Conservation (phyloP, 257 asterid genomes). For the Solanum bulbocastanum region DNA sequence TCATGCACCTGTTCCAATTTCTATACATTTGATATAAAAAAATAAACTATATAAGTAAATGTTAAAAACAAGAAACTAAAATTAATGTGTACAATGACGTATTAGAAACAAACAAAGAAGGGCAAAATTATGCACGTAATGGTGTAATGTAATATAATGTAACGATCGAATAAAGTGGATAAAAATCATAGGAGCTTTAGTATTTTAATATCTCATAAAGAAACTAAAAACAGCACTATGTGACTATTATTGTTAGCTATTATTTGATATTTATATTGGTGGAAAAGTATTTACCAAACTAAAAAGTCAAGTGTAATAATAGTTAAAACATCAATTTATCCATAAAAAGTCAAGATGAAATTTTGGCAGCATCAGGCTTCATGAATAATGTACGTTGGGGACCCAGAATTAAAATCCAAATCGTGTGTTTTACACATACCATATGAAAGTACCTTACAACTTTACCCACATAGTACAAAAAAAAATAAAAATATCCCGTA, state of each 20-base stretch:
- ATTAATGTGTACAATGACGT: background rate
- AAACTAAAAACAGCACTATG: background rate
- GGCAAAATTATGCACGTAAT: background rate
- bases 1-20: constrained; percentile 69
- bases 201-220: background rate
- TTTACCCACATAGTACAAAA: background rate
- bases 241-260: background rate
- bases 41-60: background rate
- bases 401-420: background rate
- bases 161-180: background rate
- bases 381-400: background rate
- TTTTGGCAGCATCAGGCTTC: background rate
- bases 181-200: background rate
- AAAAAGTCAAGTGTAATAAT: too few relatives aligned
- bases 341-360: background rate
- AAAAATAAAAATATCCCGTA: background rate
- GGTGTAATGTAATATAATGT: background rate
- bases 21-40: constrained; percentile 13
- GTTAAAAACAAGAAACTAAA: background rate
- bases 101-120: background rate
- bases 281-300: background rate
- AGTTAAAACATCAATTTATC: background rate
- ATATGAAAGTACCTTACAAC: constrained; percentile 14
- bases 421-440: constrained; percentile 38
- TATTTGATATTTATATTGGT: too few relatives aligned